These are phyloP conservation scores for Aspergillus hortae DNA, from an alignment of 2,329 filamentous ascomycete genomes.

Conservation along the genomic window DNA sequence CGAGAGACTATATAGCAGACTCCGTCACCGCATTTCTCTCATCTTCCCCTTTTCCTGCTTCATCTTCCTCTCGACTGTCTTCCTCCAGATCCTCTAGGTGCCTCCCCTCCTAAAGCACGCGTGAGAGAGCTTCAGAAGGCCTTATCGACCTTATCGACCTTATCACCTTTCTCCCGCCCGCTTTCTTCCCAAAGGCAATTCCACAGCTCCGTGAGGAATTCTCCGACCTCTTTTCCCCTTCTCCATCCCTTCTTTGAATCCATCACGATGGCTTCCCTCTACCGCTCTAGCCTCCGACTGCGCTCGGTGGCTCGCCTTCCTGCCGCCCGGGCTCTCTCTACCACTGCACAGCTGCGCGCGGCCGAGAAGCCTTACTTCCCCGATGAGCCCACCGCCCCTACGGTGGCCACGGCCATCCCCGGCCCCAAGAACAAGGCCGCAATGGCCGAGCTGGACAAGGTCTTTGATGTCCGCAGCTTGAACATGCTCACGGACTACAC, in stretches of 20 bases:
- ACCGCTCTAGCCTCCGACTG: slow-evolving; percentile 34
- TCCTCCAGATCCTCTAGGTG: too few relatives aligned
- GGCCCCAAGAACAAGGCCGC: slow-evolving; percentile 70
- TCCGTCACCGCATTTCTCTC: neutral
- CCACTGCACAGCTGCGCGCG: slow-evolving; percentile 32
- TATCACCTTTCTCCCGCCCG: neutral
- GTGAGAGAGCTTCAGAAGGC: too few relatives aligned
- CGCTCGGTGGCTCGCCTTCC: slow-evolving; percentile 32
- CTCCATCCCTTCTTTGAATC: neutral
- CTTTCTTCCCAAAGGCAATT: neutral
- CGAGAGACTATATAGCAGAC: slow-evolving; percentile 1
- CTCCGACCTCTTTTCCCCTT: neutral
- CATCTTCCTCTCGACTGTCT: neutral
- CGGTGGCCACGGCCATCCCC: slow-evolving; percentile 61
- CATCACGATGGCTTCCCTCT: slow-evolving; percentile 34
- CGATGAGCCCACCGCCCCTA: slow-evolving; percentile 56
- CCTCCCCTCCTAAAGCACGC: too few relatives aligned
- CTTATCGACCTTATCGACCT: slow-evolving; percentile 5
- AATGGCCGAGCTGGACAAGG: slow-evolving; percentile 67
- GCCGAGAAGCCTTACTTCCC: slow-evolving; percentile 53
- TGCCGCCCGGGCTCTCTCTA: slow-evolving; percentile 32
- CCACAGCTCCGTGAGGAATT: neutral
- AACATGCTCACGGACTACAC: slow-evolving; percentile 79
- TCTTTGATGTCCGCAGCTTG: slow-evolving; percentile 81
- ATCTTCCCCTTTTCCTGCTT: neutral